Evolutionary conservation across 2,329 filamentous ascomycete genomes (phyloP), one percentile per base, ranked within the genome.

Genomic region (Ceratocystis eucalypticola): DNA sequence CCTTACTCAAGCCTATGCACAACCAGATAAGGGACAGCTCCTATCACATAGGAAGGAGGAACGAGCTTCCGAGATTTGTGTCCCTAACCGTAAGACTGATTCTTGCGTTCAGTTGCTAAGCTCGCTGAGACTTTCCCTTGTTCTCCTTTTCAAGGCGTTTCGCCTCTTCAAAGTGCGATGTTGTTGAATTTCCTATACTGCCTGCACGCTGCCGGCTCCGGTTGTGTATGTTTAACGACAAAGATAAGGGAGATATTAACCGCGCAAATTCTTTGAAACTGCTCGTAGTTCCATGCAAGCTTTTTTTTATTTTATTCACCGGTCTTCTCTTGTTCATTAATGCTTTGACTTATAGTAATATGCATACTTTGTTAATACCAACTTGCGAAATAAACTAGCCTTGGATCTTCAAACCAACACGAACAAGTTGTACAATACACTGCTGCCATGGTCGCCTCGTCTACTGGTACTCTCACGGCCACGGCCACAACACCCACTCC

Each of bases 391-490:
- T 62, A 5, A 22, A 30, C 30, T 15, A 50, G 8, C 61, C 45
- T 8, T 25, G 15, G 30, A n/a, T 33, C 28, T 59, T 22, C 25
- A 28, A 28, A n/a, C 22, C 48, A 53, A 53, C 30, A 50, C 25
- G 5, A 50, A 5, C n/a, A 28, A 22, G n/a, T 44, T 48, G 33
- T 33, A 50, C 44, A 20, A 8, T 44, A 17, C 22, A 63, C 20
- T 22, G 48, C 20, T 25, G 37, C 25, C 15, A 67, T 67, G 65
- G 61, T 50, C 61, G 37, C 61, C 37, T 63, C 59, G n/a, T 62
- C 55, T n/a, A 57, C 59, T 5, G 15, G 45, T n/a, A 62, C 65
- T 28, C 3, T 53, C 12, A 57, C 59, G 12, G 28, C 46, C 20
- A 61, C 20, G 10, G 50, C 50, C 50, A 15, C 12, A 41, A n/a